Evolutionary conservation across 306 rosid species (phyloP), one percentile per base, ranked within the genome.

Genomic region (Vicia faba): DNA sequence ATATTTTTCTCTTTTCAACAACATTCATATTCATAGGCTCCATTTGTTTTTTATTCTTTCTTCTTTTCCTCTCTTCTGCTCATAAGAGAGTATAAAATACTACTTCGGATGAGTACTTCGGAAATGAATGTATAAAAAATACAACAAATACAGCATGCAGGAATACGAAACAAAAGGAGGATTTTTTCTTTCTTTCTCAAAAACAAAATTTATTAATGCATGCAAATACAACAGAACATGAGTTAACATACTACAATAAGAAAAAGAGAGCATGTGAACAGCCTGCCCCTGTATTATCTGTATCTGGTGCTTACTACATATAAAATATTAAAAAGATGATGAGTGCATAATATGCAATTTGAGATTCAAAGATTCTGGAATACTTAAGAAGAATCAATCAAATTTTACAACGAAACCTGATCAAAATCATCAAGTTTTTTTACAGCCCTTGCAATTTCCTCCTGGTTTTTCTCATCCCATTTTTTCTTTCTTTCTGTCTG

Each of bases 391-490:
- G 53, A 25, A 61, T 45, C 61, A 75, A 65, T 29, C 25, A 46
- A 69, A 51, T 45, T 44, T 54, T 77, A 61, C 75, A 69, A 56
- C 61, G 75, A 75, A 75, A 93, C 99, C 99, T 93, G 83, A 39
- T 93, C 97, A 80, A 93, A 93, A 54, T 93, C 95, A 73, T 85
- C 82, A 82, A 93, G 92, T 68, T 71, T 72, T 86, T 83, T 86
- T 18, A 93, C 81, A 45, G 88, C 91, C 87, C 78, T 85, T 3
- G 96, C 96, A 80, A 89, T 83, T 80, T 86, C 95, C 77, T 86
- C 95, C 81, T 93, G 97, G 80, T 88, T 90, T 77, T 83, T 80
- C 83, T 90, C 86, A 46, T 90, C 96, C 96, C 96, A 93, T 66
- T 69, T 88, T 82, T 86, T 88, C 89, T 81, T 90, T 82, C 92